Conservation (phyloP, 139 green algal species). For the Parachlorella kessleri region DNA sequence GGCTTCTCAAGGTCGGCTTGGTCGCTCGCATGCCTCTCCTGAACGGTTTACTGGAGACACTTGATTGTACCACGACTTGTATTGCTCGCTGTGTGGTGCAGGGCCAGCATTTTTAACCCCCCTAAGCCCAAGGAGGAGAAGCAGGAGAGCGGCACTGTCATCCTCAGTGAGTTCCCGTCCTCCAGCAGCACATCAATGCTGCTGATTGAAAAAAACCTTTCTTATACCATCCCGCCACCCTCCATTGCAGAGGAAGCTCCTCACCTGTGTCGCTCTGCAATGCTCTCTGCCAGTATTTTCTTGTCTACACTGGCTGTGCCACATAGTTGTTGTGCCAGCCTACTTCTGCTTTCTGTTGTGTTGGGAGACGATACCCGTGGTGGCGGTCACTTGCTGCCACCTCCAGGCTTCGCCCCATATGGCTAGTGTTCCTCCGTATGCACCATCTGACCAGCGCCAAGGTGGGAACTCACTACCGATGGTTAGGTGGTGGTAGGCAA, state of each 20-base stretch:
- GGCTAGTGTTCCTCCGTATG: background rate
- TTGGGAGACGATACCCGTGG: too few relatives aligned
- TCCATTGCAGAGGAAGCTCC: background rate
- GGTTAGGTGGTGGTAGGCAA: too few relatives aligned
- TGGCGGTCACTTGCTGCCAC: background rate
- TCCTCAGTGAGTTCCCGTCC: background rate
- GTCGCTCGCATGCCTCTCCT: background rate
- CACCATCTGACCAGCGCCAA: background rate
- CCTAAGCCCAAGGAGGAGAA: slow-evolving; percentile 23
- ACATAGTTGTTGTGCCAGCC: too few relatives aligned
- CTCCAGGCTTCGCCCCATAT: background rate
- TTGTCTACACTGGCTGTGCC: too few relatives aligned
- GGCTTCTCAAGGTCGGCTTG: background rate
- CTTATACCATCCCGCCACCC: background rate
- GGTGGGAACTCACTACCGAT: background rate
- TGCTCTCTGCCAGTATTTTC: too few relatives aligned
- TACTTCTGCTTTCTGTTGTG: too few relatives aligned
- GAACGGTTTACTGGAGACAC: too few relatives aligned
- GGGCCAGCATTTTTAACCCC: slow-evolving; percentile 26
- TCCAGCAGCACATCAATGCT: background rate
- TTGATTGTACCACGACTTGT: too few relatives aligned
- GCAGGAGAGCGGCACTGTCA: background rate
- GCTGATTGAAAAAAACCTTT: too few relatives aligned
- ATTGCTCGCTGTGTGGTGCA: background rate
- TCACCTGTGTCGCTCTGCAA: background rate